These are phyloP conservation scores for Arachnomyces sp. DNA, from an alignment of 2,329 filamentous ascomycete genomes.

Conservation along the genomic window DNA sequence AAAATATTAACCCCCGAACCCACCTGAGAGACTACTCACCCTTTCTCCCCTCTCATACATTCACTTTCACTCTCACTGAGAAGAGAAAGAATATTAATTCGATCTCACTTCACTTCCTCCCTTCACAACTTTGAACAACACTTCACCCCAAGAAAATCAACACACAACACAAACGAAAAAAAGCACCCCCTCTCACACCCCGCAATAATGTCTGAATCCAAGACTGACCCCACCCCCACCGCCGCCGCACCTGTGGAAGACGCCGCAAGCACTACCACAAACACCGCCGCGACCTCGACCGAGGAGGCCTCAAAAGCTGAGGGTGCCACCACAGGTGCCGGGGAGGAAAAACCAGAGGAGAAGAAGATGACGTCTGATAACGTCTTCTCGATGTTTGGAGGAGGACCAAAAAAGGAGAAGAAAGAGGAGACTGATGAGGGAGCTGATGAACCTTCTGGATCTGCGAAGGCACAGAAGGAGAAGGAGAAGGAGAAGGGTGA, in stretches of 20 bases:
- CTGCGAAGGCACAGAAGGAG: conserved; percentile 69
- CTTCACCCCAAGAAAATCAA: background rate
- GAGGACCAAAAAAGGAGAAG: conserved; percentile 93
- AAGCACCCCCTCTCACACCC: background rate
- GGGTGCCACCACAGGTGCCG: conserved; percentile 26
- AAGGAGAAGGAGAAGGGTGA: conserved; percentile 53
- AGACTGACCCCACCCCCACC: conserved; percentile 36
- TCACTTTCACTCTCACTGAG: too few species aligned
- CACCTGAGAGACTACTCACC: too few species aligned
- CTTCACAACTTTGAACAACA: background rate
- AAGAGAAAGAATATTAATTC: too few species aligned
- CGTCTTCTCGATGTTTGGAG: conserved; percentile 98
- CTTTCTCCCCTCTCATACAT: too few species aligned
- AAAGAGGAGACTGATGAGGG: conserved; percentile 71
- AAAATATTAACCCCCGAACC: too few species aligned
- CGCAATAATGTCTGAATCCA: conserved; percentile 36
- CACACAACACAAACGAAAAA: too few species aligned
- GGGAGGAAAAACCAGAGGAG: conserved; percentile 17
- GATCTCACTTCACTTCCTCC: too few species aligned
- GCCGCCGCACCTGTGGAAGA: conserved; percentile 15
- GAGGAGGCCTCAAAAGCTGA: conserved; percentile 25
- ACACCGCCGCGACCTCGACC: conserved; percentile 22
- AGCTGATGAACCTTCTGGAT: conserved; percentile 79
- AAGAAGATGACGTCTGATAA: conserved; percentile 38
- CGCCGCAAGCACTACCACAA: conserved; percentile 21